Base-by-base conservation (phyloP, 306 rosid species). In the Abrus precatorius region DNA sequence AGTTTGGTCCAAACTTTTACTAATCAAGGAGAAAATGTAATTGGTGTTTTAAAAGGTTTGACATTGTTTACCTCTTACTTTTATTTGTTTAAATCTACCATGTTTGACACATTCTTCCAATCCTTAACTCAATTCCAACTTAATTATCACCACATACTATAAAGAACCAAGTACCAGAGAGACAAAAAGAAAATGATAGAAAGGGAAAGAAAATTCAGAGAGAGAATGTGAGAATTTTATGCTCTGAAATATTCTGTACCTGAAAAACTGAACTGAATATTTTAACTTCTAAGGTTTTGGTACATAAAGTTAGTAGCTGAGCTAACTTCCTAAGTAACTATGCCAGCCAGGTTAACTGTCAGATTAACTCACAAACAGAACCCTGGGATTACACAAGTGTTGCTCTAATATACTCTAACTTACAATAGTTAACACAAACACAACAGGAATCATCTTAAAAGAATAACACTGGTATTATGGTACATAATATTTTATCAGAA, bases 21-120 rank as follows among this genome's bases (percentile, higher is more conserved):
- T 60, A 69, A 12, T 69, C 62, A 59, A 40, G 63, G n/a, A 76
- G 57, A 70, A 28, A 83, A 77, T 77, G 43, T 29, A 40, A 71
- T 43, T 52, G 10, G 61, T 54, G 14, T 49, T 69, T 10, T 20
- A 20, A 13, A 62, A 57, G 47, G 30, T 49, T 40, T 55, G 59
- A 28, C 43, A 45, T 30, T 33, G 29, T 33, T 54, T 53, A 27
- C 38, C 60, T 27, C 66, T 41, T 33, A 3, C 12, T n/a, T 40
- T 52, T 77, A 14, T 33, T 38, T 12, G 41, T 41, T 67, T 67
- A 44, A 47, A 67, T 60, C 34, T 33, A 20, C 28, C 32, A 54
- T 30, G 6, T 10, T 74, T 56, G 1, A 11, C 29, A 45, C 4
- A 62, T 36, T 69, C 77, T 62, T 67, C 49, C 8, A 38, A 55